phyloP scores from a whole-genome alignment of 1,284 basidiomycete genomes.

The Cutaneotrichosporon sp. region DNA sequence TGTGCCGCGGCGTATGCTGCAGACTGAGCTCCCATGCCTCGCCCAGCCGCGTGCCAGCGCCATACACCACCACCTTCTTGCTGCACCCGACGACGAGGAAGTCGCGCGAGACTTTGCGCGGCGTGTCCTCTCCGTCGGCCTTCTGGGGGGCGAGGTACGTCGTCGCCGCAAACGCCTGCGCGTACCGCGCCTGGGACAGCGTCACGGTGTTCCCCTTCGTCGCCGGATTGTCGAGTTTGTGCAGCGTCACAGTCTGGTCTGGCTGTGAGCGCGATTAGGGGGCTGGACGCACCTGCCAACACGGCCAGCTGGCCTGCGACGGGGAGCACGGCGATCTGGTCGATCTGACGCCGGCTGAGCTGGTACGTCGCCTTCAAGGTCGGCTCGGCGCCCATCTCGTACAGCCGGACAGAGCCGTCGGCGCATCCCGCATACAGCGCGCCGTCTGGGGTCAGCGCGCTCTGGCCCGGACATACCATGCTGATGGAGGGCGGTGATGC shows the following conservation, averaged over 20 bases:
- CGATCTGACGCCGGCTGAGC: conserved; percentile 66
- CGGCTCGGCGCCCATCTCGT: conserved; percentile 22
- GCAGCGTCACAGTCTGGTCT: conserved; percentile 46
- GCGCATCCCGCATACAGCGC: conserved; percentile 70
- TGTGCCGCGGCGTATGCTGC: conserved; percentile 71
- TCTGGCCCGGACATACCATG: conserved; percentile 23
- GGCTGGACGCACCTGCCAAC: conserved; percentile 61
- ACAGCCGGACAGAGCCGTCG: conserved; percentile 59
- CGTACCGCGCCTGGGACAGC: conserved; percentile 67
- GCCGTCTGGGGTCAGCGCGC: conserved; percentile 55
- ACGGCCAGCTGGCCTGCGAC: conserved; percentile 75
- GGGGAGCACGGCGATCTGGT: conserved; percentile 77
- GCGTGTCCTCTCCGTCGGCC: conserved; percentile 51
- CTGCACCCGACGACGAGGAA: conserved; percentile 74
- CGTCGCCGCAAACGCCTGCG: conserved; percentile 68
- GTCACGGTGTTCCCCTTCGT: conserved; percentile 59
- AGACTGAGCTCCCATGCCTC: conserved; percentile 58
- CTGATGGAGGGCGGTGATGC: conserved; percentile 39
- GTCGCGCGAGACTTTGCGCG: conserved; percentile 61
- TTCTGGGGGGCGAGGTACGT: conserved; percentile 18
- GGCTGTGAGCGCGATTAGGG: conserved; percentile 8
- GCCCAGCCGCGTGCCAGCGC: conserved; percentile 22
- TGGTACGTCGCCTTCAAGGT: conserved; percentile 54
- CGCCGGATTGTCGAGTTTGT: conserved; percentile 59
- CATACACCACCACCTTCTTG: conserved; percentile 70